Conservation (phyloP, 129 eudicot genomes). For the Ambrosia trifida region DNA sequence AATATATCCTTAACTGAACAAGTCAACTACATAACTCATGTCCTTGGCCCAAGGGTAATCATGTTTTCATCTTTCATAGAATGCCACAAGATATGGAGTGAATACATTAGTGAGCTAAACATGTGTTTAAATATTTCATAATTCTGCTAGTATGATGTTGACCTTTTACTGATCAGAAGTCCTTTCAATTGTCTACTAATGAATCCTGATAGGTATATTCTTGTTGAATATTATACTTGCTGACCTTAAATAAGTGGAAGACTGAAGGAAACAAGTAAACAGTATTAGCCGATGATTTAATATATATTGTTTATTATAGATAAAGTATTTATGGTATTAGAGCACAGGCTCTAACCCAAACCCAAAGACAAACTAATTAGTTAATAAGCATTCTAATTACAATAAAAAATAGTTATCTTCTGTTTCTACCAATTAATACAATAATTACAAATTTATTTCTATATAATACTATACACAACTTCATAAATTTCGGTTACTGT, state of each 20-base stretch:
- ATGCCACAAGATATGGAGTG: neutral
- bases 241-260: neutral
- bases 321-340: too few species aligned
- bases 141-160: neutral
- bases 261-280: neutral
- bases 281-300: too few species aligned
- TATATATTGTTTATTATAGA: too few species aligned
- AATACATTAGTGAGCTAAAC: neutral
- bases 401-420: neutral
- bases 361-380: slow-evolving; percentile 1
- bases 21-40: neutral
- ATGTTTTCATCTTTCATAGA: slow-evolving; percentile 2
- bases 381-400: neutral
- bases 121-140: neutral
- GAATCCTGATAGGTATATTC: neutral
- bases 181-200: neutral
- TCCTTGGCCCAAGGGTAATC: neutral
- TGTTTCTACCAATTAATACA: neutral
- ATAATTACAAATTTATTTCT: neutral
- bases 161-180: neutral
- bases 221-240: neutral
- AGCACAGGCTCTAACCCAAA: too few species aligned
- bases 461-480: neutral
- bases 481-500: neutral
- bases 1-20: neutral